Percentiles rank a stretch among this genome's conserved stretches.
Evolutionary conservation across 2,329 filamentous ascomycete species (phyloP).

Genomic region (Dactylellina cionopaga): DNA sequence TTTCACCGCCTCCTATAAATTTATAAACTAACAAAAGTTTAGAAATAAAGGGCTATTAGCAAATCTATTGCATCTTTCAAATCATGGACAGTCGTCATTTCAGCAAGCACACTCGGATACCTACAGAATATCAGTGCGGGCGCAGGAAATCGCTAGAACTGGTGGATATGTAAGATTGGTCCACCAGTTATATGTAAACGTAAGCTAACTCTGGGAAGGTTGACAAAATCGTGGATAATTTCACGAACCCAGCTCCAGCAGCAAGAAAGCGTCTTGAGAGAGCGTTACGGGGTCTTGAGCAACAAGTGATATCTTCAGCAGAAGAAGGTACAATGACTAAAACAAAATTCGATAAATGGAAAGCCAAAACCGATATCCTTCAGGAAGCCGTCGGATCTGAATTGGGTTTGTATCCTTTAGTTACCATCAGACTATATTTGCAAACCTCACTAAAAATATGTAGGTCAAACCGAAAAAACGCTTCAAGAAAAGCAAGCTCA

Average conservation of each 20-base stretch:
- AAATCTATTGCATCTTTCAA: slow-evolving; percentile 12
- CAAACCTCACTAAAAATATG: background rate
- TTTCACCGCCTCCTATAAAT: background rate
- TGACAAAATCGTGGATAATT: slow-evolving; percentile 8
- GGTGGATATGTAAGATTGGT: background rate
- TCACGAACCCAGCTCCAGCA: background rate
- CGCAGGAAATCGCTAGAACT: background rate
- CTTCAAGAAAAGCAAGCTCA: background rate
- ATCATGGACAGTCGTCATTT: slow-evolving; percentile 9
- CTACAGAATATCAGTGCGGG: slow-evolving; percentile 6
- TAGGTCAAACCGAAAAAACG: background rate
- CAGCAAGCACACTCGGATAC: slow-evolving; percentile 13
- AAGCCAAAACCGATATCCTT: background rate
- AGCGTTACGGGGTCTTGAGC: background rate
- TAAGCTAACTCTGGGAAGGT: background rate
- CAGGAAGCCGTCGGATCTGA: background rate
- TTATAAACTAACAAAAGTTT: background rate
- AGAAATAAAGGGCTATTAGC: slow-evolving; percentile 3
- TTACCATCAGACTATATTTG: no score
- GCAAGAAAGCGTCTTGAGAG: slow-evolving; percentile 2
- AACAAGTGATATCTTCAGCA: background rate
- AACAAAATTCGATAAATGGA: background rate
- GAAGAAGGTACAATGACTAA: background rate
- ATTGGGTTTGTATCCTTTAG: background rate
- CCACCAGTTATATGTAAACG: background rate